Evolutionary conservation across 2,329 filamentous ascomycete species (phyloP), one percentile per base, ranked within the genome.

Genomic region (Colletotrichum viniferum): DNA sequence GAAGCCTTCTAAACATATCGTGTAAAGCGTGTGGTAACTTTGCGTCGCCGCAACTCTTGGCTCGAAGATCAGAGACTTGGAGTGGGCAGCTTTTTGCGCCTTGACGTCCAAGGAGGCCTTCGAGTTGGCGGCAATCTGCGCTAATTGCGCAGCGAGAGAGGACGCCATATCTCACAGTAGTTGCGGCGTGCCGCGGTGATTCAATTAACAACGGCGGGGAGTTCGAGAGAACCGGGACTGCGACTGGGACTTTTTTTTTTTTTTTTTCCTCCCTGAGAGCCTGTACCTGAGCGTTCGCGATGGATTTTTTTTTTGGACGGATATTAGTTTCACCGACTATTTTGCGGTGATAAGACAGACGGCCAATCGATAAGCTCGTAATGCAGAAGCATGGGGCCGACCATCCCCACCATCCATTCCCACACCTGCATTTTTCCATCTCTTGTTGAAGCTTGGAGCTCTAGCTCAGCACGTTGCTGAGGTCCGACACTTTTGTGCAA

Each of bases 31-130:
- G 82, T 98, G 95, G 84, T 96, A 98, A 81, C 93, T 97, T 87
- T 99, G 97, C 18, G 92, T 93, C 7, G 94, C 93, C 66, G 97
- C 97, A 79, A 96, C 90, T 82, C 93, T 92, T 76, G 94, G 91
- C 80, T 98, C 96, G 87, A 98, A 99, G 75, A 99, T 95, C 77
- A 99, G 88, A 69, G 97, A 99, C 85, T 98, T 96, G 78, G 95
- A 95, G 86, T 99, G 97, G 77, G 95, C 92, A 76, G 94, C 92
- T 85, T 96, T 96, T 87, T 98, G 96, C 81, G 96, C 95, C 86
- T 97, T 98, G 80, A 98, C 90, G 83, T 98, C 95, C 81, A 98
- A 91, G 79, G 96, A 94, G 83, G 96, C 94, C 80, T 96, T 98
- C 80, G 95, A 98, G 82, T 94, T 95, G 79, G 94, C 93, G 80